phyloP scores from a whole-genome alignment of 352 stramenopile species.

The Globisporangium cederbergense region DNA sequence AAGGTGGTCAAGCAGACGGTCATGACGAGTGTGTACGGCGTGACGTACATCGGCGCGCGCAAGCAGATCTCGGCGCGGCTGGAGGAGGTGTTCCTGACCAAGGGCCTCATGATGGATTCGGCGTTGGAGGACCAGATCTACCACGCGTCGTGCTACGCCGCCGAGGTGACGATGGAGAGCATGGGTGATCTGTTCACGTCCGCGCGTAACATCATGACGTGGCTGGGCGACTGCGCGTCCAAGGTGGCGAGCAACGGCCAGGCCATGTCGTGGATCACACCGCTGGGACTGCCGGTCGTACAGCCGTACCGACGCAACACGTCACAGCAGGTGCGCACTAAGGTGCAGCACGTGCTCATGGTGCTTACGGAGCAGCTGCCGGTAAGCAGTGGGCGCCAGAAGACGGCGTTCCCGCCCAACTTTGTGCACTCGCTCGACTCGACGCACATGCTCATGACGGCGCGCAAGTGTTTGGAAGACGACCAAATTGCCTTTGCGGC shows the following conservation, averaged over 20 bases:
- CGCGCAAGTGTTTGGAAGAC: slow-evolving; percentile 89
- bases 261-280: slow-evolving; percentile 76
- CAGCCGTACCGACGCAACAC: slow-evolving; percentile 90
- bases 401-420: slow-evolving; percentile 98
- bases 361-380: slow-evolving; percentile 55
- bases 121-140: slow-evolving; percentile 88
- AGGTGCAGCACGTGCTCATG: slow-evolving; percentile 89
- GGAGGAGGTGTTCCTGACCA: slow-evolving; percentile 87
- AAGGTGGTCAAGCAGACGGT: slow-evolving; percentile 99
- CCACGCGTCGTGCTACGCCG: slow-evolving; percentile 89
- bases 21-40: slow-evolving; percentile 99
- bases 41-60: slow-evolving; percentile 98
- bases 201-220: slow-evolving; percentile 90
- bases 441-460: slow-evolving; percentile 99
- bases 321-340: slow-evolving; percentile 75
- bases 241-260: slow-evolving; percentile 83
- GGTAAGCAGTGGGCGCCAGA: slow-evolving; percentile 86
- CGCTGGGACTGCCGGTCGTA: too few species aligned
- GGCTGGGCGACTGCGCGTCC: slow-evolving; percentile 66
- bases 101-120: slow-evolving; percentile 64
- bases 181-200: slow-evolving; percentile 97
- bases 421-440: slow-evolving; percentile 95
- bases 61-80: slow-evolving; percentile 98
- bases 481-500: slow-evolving; percentile 94
- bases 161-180: slow-evolving; percentile 92